These are phyloP conservation scores for Fusarium sp. DNA, from an alignment of 2,329 filamentous ascomycete species.

Conservation along the genomic window DNA sequence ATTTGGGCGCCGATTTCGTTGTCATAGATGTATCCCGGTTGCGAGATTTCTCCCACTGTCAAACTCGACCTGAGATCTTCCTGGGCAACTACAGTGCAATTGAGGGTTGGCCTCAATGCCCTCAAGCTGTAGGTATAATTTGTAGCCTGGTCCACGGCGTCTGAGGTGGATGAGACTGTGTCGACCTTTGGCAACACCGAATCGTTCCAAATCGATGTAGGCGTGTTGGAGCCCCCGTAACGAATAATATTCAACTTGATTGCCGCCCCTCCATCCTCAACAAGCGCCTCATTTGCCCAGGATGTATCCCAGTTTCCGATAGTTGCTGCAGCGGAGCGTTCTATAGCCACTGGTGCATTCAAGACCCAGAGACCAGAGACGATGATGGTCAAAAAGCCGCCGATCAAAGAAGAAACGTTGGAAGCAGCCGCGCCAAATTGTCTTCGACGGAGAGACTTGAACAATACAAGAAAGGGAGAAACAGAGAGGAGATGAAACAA, in stretches of 20 bases:
- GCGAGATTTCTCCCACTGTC: too few relatives aligned
- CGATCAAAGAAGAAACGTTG: background rate
- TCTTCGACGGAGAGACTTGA: background rate
- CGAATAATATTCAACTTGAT: background rate
- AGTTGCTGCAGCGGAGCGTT: background rate
- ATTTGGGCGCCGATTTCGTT: too few relatives aligned
- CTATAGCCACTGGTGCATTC: background rate
- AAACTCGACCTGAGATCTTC: too few relatives aligned
- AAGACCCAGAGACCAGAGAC: constrained; percentile 13
- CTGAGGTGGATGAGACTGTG: background rate
- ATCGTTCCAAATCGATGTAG: background rate
- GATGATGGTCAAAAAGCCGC: constrained; percentile 4
- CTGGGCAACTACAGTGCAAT: background rate
- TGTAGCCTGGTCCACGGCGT: background rate
- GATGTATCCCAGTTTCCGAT: background rate
- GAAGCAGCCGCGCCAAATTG: background rate
- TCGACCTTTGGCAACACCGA: background rate
- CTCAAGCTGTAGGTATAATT: background rate
- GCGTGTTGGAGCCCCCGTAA: background rate
- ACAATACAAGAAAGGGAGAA: background rate
- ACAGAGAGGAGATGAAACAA: background rate
- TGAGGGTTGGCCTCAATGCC: background rate
- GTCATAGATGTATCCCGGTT: too few relatives aligned
- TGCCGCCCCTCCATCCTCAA: background rate
- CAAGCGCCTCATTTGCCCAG: background rate